These are phyloP conservation scores for Fagopyrum esculentum DNA, from an alignment of 148 eudicot species.

Conservation along the genomic window DNA sequence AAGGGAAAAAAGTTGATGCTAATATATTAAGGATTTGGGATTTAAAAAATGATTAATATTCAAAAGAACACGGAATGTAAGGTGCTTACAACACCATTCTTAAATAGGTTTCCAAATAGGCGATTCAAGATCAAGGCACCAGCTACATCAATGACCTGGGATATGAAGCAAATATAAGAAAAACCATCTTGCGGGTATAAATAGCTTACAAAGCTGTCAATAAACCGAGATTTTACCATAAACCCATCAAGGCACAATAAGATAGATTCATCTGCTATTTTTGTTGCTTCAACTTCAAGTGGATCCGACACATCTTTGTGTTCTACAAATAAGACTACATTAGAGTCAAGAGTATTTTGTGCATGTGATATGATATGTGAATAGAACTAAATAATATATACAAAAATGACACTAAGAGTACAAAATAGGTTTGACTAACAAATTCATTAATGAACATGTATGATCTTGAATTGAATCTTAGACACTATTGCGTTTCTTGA, in stretches of 20 bases:
- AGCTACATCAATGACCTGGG: conserved; percentile 87
- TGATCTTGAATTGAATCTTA: neutral
- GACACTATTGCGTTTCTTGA: neutral
- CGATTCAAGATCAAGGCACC: conserved; percentile 89
- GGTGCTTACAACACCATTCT: conserved; percentile 64
- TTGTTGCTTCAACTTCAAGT: conserved; percentile 77
- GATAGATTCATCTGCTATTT: conserved; percentile 76
- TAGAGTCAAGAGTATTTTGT: neutral
- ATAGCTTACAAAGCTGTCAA: neutral
- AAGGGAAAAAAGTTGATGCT: neutral
- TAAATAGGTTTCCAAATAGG: conserved; percentile 63
- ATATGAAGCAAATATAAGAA: conserved; percentile 4
- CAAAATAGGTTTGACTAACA: neutral
- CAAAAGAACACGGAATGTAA: neutral
- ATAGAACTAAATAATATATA: neutral
- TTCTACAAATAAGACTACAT: conserved; percentile 36
- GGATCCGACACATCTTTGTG: conserved; percentile 87
- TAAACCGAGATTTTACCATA: conserved; percentile 33
- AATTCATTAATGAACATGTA: neutral
- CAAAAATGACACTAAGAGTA: neutral
- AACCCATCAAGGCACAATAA: conserved; percentile 88
- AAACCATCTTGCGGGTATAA: neutral
- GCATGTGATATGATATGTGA: neutral
- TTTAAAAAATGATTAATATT: neutral
- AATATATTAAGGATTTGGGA: neutral